phyloP scores from a whole-genome alignment of 495 filamentous ascomycete genomes.

The Penicillium salamii region DNA sequence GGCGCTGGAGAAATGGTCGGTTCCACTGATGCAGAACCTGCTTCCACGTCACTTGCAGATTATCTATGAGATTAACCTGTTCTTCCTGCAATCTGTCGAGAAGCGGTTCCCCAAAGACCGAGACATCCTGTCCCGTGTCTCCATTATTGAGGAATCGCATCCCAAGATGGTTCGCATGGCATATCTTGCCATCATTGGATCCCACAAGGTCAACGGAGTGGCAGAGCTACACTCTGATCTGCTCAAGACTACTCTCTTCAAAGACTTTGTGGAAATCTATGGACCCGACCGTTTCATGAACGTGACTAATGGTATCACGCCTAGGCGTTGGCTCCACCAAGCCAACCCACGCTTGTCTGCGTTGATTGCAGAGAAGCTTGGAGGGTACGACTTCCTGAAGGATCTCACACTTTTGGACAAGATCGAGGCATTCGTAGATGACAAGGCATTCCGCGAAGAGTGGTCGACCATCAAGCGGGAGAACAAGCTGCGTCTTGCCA shows the following conservation, averaged over 20 bases:
- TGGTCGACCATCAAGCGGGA: slow-evolving; percentile 85
- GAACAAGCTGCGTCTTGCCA: slow-evolving; percentile 80
- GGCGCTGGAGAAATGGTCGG: slow-evolving; percentile 97
- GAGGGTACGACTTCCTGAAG: slow-evolving; percentile 78
- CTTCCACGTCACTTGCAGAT: slow-evolving; percentile 95
- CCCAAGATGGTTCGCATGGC: slow-evolving; percentile 99
- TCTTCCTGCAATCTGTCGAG: slow-evolving; percentile 88
- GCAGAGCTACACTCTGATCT: slow-evolving; percentile 96
- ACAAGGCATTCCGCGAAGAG: slow-evolving; percentile 85
- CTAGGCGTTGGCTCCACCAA: slow-evolving; percentile 93
- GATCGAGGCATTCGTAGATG: slow-evolving; percentile 74
- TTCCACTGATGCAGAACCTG: slow-evolving; percentile 85
- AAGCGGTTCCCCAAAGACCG: slow-evolving; percentile 84
- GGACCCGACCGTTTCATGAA: slow-evolving; percentile 97
- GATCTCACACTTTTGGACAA: slow-evolving; percentile 82
- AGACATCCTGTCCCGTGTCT: slow-evolving; percentile 79
- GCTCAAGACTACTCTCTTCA: slow-evolving; percentile 98
- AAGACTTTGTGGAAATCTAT: slow-evolving; percentile 92
- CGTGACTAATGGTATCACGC: slow-evolving; percentile 96
- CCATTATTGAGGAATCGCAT: slow-evolving; percentile 94
- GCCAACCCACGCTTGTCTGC: slow-evolving; percentile 92
- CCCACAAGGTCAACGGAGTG: slow-evolving; percentile 98
- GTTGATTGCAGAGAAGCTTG: slow-evolving; percentile 84
- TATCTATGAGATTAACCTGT: slow-evolving; percentile 97
- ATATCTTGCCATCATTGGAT: slow-evolving; percentile 89